Evolutionary conservation across 768 basidiomycete genomes (phyloP).

Genomic region (Boletus vermiculosoides): DNA sequence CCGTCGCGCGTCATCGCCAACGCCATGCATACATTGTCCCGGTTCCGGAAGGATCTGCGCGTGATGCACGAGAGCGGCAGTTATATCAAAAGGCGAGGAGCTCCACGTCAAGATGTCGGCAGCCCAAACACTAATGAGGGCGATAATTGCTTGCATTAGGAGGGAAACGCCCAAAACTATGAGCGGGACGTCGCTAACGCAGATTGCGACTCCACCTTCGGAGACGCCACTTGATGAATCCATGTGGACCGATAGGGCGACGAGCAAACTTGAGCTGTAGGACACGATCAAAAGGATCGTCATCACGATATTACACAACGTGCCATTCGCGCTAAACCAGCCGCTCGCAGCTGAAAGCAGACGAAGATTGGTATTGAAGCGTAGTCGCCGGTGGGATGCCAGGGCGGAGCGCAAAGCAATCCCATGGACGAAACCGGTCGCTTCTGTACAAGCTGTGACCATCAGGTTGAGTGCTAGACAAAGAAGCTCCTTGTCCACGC

Average conservation of each 20-base stretch:
- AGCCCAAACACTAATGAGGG: slow-evolving; percentile 19
- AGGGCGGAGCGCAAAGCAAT: slow-evolving; percentile 30
- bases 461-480: slow-evolving; percentile 28
- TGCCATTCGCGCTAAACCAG: slow-evolving; percentile 24
- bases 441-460: slow-evolving; percentile 29
- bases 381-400: slow-evolving; percentile 23
- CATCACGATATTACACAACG: slow-evolving; percentile 22
- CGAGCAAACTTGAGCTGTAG: slow-evolving; percentile 29
- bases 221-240: slow-evolving; percentile 12
- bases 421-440: slow-evolving; percentile 29
- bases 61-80: slow-evolving; percentile 31
- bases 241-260: slow-evolving; percentile 17
- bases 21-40: slow-evolving; percentile 29
- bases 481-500: slow-evolving; percentile 21
- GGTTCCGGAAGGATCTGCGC: slow-evolving; percentile 18
- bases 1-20: slow-evolving; percentile 2
- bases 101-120: slow-evolving; percentile 34
- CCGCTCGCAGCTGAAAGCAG: slow-evolving; percentile 24
- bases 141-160: slow-evolving; percentile 25
- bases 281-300: slow-evolving; percentile 30
- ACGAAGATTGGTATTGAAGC: slow-evolving; percentile 32
- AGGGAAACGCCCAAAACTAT: slow-evolving; percentile 28
- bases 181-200: slow-evolving; percentile 27
- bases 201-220: slow-evolving; percentile 7
- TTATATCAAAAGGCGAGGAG: slow-evolving; percentile 30